Evolutionary conservation across 2,329 filamentous ascomycete species (phyloP), one percentile per base, ranked within the genome.

Genomic region (Lasiodiplodia sp.): DNA sequence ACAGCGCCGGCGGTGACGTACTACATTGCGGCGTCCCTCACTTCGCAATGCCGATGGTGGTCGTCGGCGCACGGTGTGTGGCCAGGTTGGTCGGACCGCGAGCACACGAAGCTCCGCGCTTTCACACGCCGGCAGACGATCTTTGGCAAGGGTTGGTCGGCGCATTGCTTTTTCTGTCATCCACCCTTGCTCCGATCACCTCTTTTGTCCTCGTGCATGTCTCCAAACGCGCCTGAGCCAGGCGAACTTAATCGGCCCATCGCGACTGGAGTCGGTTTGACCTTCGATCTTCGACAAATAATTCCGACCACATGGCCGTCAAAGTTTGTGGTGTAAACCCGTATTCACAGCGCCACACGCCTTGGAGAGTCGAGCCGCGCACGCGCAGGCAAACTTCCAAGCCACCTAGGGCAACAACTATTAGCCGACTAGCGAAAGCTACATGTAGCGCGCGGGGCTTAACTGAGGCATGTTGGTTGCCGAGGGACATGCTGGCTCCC

Each of bases 111-210:
- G 31, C 60, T 64, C 58, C 58, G 34, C 58, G 28, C 58, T 44
- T 63, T 51, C 60, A 62, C 25, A 40, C 58, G 58, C 58, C 40
- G 58, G 58, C 40, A 1, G 60, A 49, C 60, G 60, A 64, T 64
- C 60, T 47, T 34, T 31, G 44, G 34, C 58, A 63, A 34, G 58
- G 58, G 44, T 49, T 23, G 5, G 31, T n/a, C 60, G 44, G 47
- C 60, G 25, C 18, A 51, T 52, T 64, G 44, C 60, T 64, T 64
- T 64, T 64, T 52, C 44, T 52, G 60, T 34, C 31, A 12, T 10
- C 18, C 44, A 23, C 60, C 60, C 60, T 64, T 40, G 60, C 60
- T 64, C 60, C n/a, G 44, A 64, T 64, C 60, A 52, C 14, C 60
- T 64, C 47, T 64, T 64, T 25, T 10, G 60, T 12, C 47, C 47